phyloP scores from a whole-genome alignment of 1,284 basidiomycete genomes.

The Ceratobasidium theobromae region DNA sequence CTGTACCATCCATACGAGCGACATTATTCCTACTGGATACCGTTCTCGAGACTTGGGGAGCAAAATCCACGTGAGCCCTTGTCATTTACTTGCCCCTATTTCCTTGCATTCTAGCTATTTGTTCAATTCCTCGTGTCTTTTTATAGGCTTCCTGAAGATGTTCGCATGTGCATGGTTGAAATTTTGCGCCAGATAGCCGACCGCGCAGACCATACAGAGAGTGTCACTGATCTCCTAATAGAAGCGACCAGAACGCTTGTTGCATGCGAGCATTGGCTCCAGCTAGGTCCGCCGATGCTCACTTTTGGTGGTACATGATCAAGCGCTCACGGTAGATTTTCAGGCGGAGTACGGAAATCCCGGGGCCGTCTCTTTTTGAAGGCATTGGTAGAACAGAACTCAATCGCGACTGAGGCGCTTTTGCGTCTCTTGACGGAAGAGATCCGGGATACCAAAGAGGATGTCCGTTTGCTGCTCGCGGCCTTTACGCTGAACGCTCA shows the following conservation, averaged over 20 bases:
- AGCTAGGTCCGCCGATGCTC: slow-evolving; percentile 8
- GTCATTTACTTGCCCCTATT: background rate
- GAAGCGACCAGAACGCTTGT: slow-evolving; percentile 23
- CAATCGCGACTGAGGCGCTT: slow-evolving; percentile 22
- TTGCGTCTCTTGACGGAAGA: slow-evolving; percentile 19
- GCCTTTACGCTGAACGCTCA: slow-evolving; percentile 4
- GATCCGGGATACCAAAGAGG: slow-evolving; percentile 12
- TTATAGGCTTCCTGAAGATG: slow-evolving; percentile 19
- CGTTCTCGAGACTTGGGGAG: slow-evolving; percentile 14
- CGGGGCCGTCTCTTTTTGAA: slow-evolving; percentile 18
- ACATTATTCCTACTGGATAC: slow-evolving; percentile 2
- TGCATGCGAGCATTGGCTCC: slow-evolving; percentile 24
- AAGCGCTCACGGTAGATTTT: background rate
- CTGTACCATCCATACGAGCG: slow-evolving; percentile 8
- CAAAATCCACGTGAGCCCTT: slow-evolving; percentile 22
- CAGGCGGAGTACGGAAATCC: background rate
- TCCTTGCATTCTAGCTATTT: background rate
- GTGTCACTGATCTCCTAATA: slow-evolving; percentile 23
- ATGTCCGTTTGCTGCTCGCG: slow-evolving; percentile 15
- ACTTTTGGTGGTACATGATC: background rate
- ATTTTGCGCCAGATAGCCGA: slow-evolving; percentile 22
- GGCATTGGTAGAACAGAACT: slow-evolving; percentile 1
- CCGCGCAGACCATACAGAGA: slow-evolving; percentile 9
- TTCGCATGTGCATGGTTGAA: slow-evolving; percentile 5
- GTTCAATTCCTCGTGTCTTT: background rate